phyloP scores from a whole-genome alignment of 2,329 filamentous ascomycete species.

The Alternaria conjuncta region DNA sequence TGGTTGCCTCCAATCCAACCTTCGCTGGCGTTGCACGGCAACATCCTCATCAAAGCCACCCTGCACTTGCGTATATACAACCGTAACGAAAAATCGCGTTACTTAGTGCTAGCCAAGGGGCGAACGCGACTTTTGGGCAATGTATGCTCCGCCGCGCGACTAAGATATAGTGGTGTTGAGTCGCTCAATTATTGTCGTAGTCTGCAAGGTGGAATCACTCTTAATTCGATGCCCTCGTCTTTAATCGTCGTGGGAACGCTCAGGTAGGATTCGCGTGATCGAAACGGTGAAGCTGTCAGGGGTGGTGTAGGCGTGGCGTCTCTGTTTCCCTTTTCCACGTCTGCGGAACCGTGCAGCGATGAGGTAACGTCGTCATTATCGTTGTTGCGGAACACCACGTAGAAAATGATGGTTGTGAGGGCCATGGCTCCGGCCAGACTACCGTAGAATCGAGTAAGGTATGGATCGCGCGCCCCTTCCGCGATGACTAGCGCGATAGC shows the following conservation, averaged over 20 bases:
- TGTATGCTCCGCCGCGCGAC: not conserved
- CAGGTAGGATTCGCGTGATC: not conserved
- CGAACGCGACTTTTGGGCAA: not conserved
- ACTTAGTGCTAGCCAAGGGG: not conserved
- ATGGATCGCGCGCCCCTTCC: conserved; percentile 38
- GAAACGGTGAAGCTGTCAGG: not conserved
- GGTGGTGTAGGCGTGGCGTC: not conserved
- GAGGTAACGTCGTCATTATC: conserved; percentile 6
- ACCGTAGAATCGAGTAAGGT: conserved; percentile 38
- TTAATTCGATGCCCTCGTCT: not conserved
- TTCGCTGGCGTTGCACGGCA: not conserved
- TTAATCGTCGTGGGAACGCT: not conserved
- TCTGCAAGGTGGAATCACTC: not conserved
- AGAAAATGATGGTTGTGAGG: conserved; percentile 32
- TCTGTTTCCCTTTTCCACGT: not conserved
- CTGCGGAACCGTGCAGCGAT: not conserved
- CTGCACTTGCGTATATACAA: not conserved
- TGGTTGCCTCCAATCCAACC: not conserved
- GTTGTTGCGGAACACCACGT: conserved; percentile 30
- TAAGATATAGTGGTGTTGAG: not conserved
- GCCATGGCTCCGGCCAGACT: conserved; percentile 31
- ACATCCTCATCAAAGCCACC: not conserved
- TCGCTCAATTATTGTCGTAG: not conserved
- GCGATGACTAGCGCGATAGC: conserved; percentile 40
- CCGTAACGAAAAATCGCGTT: not conserved